Evolutionary conservation across 306 rosid species (phyloP).

Genomic region (Trifolium pratense): DNA sequence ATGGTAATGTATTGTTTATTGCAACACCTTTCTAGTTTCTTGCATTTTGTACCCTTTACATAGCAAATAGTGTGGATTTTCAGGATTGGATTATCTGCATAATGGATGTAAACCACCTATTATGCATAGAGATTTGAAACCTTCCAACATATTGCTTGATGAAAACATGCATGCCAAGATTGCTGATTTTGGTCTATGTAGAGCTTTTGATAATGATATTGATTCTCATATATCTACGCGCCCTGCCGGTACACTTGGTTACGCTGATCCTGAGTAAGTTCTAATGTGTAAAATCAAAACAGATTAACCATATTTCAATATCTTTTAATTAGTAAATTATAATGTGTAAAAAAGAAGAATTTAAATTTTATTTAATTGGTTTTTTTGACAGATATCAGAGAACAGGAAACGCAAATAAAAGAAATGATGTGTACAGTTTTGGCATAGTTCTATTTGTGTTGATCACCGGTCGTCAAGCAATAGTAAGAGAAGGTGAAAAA

Average conservation of each 20-base stretch:
- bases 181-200: conserved; percentile 58
- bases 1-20: background rate
- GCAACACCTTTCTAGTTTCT: background rate
- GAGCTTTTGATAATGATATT: conserved; percentile 32
- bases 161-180: conserved; percentile 50
- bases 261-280: conserved; percentile 61
- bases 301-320: background rate
- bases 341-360: too few species aligned
- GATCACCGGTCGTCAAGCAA: conserved; percentile 36
- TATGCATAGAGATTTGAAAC: conserved; percentile 60
- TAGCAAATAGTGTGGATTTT: background rate
- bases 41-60: background rate
- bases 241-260: conserved; percentile 52
- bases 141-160: conserved; percentile 58
- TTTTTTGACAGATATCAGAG: background rate
- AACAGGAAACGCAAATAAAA: too few species aligned
- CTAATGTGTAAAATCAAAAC: background rate
- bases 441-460: conserved; percentile 49
- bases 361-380: background rate
- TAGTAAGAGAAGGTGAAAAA: conserved; percentile 4
- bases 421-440: conserved; percentile 1
- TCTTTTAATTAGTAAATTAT: too few species aligned
- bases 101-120: conserved; percentile 48
- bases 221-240: conserved; percentile 46
- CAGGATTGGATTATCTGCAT: conserved; percentile 53